Conservation (phyloP, 2,329 filamentous ascomycete species). For the Helicocarpus griseus region DNA sequence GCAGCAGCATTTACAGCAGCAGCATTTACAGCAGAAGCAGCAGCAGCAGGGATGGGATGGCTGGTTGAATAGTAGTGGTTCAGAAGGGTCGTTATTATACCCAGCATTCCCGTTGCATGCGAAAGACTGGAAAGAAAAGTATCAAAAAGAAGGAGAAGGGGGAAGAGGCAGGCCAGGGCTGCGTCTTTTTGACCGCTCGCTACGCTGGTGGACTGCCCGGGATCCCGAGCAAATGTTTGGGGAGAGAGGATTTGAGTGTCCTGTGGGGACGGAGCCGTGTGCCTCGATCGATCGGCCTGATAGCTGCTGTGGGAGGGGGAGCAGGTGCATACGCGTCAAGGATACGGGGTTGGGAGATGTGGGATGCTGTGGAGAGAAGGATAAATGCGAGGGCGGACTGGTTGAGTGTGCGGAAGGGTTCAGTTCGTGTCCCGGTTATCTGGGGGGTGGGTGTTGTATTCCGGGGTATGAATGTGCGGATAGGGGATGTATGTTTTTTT, state of each 20-base stretch:
- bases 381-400: conserved; percentile 43
- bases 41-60: neutral
- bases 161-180: neutral
- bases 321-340: conserved; percentile 44
- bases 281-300: conserved; percentile 45
- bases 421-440: conserved; percentile 43
- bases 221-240: conserved; percentile 16
- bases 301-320: conserved; percentile 47
- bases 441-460: conserved; percentile 53
- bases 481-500: conserved; percentile 40
- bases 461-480: conserved; percentile 49
- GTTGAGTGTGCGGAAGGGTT: conserved; percentile 43
- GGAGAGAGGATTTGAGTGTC: conserved; percentile 48
- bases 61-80: conserved; percentile 7
- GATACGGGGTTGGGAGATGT: conserved; percentile 47
- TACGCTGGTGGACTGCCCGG: conserved; percentile 7
- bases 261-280: conserved; percentile 45
- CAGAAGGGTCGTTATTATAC: conserved; percentile 6
- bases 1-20: neutral
- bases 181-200: conserved; percentile 2
- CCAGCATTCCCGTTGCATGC: conserved; percentile 18
- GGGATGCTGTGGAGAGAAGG: conserved; percentile 50
- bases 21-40: neutral
- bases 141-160: neutral
- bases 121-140: neutral